Percentiles rank a stretch among this genome's conserved stretches.
Evolutionary conservation across 768 basidiomycete species (phyloP).

Genomic region (Coprinellus micaceus): DNA sequence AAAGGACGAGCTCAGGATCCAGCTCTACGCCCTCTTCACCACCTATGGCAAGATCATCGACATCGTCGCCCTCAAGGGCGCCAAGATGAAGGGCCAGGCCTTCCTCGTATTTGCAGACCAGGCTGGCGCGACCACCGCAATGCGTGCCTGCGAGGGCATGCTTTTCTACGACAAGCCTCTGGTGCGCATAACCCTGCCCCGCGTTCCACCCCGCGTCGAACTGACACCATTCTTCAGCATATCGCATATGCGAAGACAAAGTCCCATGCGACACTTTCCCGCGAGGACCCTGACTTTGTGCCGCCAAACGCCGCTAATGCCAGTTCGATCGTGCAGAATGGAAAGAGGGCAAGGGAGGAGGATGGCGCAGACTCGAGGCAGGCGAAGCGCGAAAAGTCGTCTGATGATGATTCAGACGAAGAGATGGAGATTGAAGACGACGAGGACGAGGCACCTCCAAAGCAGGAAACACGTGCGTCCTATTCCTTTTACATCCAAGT

Average conservation of each 20-base stretch:
- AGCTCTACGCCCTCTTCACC: conserved; percentile 86
- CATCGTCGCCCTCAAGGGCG: conserved; percentile 82
- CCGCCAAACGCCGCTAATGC: conserved; percentile 65
- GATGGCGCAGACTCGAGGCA: conserved; percentile 51
- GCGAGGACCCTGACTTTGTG: conserved; percentile 79
- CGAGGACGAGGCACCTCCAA: conserved; percentile 59
- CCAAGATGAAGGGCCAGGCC: conserved; percentile 89
- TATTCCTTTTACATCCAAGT: conserved; percentile 35
- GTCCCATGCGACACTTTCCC: conserved; percentile 77
- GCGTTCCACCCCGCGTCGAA: conserved; percentile 5
- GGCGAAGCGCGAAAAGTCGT: conserved; percentile 66
- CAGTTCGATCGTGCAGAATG: conserved; percentile 45
- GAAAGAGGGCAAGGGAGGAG: conserved; percentile 69
- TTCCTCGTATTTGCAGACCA: conserved; percentile 95
- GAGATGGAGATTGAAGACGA: conserved; percentile 95
- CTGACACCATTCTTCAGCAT: conserved; percentile 44
- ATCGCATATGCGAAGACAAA: conserved; percentile 89
- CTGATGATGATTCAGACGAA: conserved; percentile 54
- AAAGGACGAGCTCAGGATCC: conserved; percentile 81
- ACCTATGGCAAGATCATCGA: conserved; percentile 94
- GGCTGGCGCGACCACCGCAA: conserved; percentile 83
- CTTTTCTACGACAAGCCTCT: conserved; percentile 89
- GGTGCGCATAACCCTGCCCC: conserved; percentile 46
- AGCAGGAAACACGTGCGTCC: conserved; percentile 38
- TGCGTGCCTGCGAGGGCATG: conserved; percentile 92